Evolutionary conservation across 2,329 filamentous ascomycete genomes (phyloP).

Genomic region (Talaromyces sp.): DNA sequence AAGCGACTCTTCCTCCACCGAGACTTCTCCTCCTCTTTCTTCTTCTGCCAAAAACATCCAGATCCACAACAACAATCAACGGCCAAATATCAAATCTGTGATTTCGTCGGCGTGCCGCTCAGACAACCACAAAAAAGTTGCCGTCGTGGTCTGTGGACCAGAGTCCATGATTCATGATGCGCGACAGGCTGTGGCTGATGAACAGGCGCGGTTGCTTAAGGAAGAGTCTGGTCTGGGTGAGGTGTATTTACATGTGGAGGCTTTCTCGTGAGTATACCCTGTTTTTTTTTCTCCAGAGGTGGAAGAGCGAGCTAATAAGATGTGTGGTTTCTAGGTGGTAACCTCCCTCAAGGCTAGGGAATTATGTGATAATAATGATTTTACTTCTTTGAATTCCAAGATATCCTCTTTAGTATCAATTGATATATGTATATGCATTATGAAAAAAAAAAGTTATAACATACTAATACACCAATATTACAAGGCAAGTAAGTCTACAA

Average conservation of each 20-base stretch:
- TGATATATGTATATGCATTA: background rate
- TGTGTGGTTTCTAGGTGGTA: background rate
- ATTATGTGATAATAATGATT: background rate
- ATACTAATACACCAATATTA: background rate
- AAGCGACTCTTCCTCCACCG: constrained; percentile 2
- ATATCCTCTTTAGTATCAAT: background rate
- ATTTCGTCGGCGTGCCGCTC: background rate
- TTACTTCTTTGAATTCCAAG: background rate
- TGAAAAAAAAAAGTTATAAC: background rate
- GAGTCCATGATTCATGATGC: constrained; percentile 46
- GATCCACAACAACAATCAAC: background rate
- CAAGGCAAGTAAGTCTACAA: background rate
- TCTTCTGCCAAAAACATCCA: background rate
- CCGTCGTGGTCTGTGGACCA: constrained; percentile 43
- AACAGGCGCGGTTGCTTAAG: constrained; percentile 35
- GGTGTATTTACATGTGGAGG: constrained; percentile 46
- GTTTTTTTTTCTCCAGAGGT: background rate
- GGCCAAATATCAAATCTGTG: constrained; percentile 1
- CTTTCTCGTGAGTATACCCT: constrained; percentile 40
- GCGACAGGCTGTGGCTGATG: constrained; percentile 43
- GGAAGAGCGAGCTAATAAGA: background rate
- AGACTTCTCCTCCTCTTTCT: constrained; percentile 2
- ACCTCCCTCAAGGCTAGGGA: background rate
- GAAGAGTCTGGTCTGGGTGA: constrained; percentile 22
- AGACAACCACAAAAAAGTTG: background rate